Base-by-base conservation (phyloP, 768 basidiomycete species). In the Boletus sp. region DNA sequence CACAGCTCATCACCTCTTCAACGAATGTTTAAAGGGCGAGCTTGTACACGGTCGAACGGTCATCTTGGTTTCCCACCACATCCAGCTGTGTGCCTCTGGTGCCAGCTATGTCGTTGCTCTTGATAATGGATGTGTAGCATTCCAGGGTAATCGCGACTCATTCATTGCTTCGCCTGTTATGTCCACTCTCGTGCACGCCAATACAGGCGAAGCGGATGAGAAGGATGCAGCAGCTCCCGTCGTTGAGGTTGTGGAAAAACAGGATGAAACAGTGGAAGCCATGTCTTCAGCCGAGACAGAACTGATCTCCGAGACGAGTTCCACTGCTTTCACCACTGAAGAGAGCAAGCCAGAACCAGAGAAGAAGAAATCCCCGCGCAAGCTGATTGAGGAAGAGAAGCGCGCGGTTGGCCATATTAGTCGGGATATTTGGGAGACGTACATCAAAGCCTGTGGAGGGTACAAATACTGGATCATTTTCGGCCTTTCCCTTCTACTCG, bases 1-100 rank as follows among this genome's bases (percentile, higher is more conserved):
- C 62, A 94, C 92, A 0, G 89, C 93, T 0, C 84, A 87, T 60
- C 89, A 91, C 73, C 82, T 98, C 45, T 88, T 87, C 64, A 77
- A 84, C 18, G 78, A 92, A 52, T 94, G 92, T 64, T 76, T 98
- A 20, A 78, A 81, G 60, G 94, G 95, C 8, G 85, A 89, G 47
- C 75, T 97, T 41, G 78, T 94, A 68, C 71, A 75, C n/a, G 86
- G 83, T 17, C 80, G 94, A 47, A 97, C 95, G 1, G 75, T 96
- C 48, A 78, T 98, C 45, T 79, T 98, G 24, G 94, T 97, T 50
- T 97, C 95, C 3, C 96, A 99, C 67, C 94, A 96, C 66, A 90
- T 97, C 35, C 90, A 94, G 66, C 79, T 98, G 5, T 94, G 92
- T 65, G 80, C 85, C 3, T 84, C 90, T 1, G 88, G 83, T 32